These are phyloP conservation scores for Penicillium janthinellum DNA, from an alignment of 2,329 filamentous ascomycete genomes.

Conservation along the genomic window DNA sequence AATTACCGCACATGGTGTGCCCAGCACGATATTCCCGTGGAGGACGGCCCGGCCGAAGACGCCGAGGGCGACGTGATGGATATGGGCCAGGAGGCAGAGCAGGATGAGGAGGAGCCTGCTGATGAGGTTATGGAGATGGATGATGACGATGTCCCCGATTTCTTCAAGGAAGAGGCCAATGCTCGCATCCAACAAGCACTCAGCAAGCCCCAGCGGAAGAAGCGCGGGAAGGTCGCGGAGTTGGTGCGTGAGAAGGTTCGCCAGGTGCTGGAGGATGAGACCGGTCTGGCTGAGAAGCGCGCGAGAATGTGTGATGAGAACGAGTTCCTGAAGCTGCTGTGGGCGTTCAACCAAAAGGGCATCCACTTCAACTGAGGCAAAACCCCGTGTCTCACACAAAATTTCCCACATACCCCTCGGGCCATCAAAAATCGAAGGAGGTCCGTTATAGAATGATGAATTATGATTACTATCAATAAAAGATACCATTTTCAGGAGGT, in stretches of 20 bases:
- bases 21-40: conserved; percentile 76
- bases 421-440: conserved; percentile 13
- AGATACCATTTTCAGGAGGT: conserved; percentile 37
- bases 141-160: conserved; percentile 73
- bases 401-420: conserved; percentile 6
- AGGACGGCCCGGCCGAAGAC: conserved; percentile 59
- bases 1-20: conserved; percentile 93
- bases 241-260: conserved; percentile 85
- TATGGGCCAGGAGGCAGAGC: conserved; percentile 33
- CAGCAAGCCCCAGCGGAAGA: conserved; percentile 62
- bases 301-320: conserved; percentile 88
- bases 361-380: conserved; percentile 77
- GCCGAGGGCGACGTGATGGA: conserved; percentile 40
- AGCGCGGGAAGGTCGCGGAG: conserved; percentile 76
- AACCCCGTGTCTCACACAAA: background rate
- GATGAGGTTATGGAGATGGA: conserved; percentile 56
- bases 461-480: conserved; percentile 39
- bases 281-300: conserved; percentile 76
- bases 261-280: conserved; percentile 79
- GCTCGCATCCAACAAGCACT: conserved; percentile 43
- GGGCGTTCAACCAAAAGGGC: conserved; percentile 85
- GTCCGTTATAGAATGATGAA: conserved; percentile 30
- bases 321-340: conserved; percentile 80
- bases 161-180: conserved; percentile 69
- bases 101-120: conserved; percentile 49